Evolutionary conservation across 148 eudicot species (phyloP).

Genomic region (Camellia lanceoleosa): DNA sequence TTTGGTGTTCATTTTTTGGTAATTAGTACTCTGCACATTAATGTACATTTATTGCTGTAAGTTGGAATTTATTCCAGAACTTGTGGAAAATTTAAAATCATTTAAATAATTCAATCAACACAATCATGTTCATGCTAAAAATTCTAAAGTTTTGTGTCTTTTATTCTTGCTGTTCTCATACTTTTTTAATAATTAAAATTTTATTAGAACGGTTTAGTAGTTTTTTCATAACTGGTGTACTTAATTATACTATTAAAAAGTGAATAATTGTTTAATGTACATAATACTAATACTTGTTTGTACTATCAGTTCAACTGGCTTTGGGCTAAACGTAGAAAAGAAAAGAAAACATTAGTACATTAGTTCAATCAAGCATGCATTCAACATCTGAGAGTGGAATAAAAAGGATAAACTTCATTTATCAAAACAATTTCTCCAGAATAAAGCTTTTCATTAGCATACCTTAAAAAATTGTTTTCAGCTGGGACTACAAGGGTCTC

Average conservation of each 20-base stretch:
- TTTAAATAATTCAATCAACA: background rate
- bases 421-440: slow-evolving; percentile 5
- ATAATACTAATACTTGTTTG: background rate
- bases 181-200: background rate
- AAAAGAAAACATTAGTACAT: background rate
- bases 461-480: slow-evolving; percentile 25
- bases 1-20: too few relatives aligned
- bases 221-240: background rate
- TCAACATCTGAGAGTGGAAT: slow-evolving; percentile 8
- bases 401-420: slow-evolving; percentile 3
- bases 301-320: background rate
- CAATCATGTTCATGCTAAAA: background rate
- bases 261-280: background rate
- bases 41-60: background rate
- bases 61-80: background rate
- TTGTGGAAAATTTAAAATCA: background rate
- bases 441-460: slow-evolving; percentile 12
- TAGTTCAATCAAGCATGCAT: background rate
- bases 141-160: background rate
- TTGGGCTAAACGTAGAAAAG: background rate
- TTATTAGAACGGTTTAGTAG: background rate
- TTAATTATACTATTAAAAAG: background rate
- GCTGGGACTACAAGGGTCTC: slow-evolving; percentile 9
- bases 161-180: background rate
- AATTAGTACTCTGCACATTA: background rate